Evolutionary conservation across 2,329 filamentous ascomycete genomes (phyloP).

Genomic region (Aspergillus versicolor): DNA sequence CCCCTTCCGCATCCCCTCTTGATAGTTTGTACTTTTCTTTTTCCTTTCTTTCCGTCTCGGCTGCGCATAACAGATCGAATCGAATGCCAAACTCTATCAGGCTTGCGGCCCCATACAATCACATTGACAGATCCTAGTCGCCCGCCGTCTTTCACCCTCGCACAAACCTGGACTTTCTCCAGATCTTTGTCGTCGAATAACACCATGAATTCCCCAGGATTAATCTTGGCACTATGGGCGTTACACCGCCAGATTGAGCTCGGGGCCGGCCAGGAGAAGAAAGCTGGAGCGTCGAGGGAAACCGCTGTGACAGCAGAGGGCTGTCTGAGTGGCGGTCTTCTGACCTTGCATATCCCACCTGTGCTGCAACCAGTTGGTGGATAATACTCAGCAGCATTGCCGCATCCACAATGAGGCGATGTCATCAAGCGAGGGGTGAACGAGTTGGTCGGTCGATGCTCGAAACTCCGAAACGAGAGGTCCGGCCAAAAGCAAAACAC

Average conservation of each 20-base stretch:
- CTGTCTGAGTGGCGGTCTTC: constrained; percentile 5
- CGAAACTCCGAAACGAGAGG: background rate
- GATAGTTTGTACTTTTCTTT: background rate
- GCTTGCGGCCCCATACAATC: background rate
- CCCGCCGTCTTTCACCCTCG: background rate
- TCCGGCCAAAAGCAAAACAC: constrained; percentile 1
- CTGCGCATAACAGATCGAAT: background rate
- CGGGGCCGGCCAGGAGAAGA: constrained; percentile 15
- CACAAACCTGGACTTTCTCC: background rate
- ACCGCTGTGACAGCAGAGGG: background rate
- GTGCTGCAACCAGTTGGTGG: background rate
- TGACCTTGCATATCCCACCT: constrained; percentile 13
- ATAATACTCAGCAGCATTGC: background rate
- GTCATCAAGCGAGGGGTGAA: constrained; percentile 5
- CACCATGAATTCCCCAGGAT: constrained; percentile 5
- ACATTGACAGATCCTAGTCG: constrained; percentile 4
- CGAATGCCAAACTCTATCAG: constrained; percentile 7
- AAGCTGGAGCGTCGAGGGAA: constrained; percentile 1
- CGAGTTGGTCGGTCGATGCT: background rate
- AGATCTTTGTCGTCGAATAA: constrained; percentile 1
- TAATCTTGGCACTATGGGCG: constrained; percentile 13
- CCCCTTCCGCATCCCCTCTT: background rate
- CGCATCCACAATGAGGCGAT: constrained; percentile 7
- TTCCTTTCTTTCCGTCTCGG: background rate
- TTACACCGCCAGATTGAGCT: constrained; percentile 26